Percentiles rank a stretch among this genome's conserved stretches.
Evolutionary conservation across 495 filamentous ascomycete species (phyloP).

Genomic region (Hypoxylon fuscum): DNA sequence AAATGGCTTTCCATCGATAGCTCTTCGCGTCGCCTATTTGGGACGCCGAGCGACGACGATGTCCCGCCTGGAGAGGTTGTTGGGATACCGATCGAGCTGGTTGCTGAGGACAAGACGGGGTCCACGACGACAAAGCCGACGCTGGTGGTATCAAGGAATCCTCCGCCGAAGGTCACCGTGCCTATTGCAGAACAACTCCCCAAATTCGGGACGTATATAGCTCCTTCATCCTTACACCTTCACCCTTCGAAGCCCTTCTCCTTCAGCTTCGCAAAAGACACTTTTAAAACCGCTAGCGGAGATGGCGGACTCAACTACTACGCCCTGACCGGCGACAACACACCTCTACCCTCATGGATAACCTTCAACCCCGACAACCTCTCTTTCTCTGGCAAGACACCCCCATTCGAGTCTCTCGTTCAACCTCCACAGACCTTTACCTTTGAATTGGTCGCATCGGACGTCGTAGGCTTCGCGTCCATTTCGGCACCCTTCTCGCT

Average conservation of each 20-base stretch:
- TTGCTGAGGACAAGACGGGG: constrained; percentile 68
- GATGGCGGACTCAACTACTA: constrained; percentile 66
- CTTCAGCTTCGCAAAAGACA: constrained; percentile 49
- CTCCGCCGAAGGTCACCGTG: constrained; percentile 46
- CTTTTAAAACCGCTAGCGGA: constrained; percentile 46
- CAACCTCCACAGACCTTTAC: constrained; percentile 76
- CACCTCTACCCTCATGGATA: constrained; percentile 89
- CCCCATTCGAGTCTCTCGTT: constrained; percentile 66
- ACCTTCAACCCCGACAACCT: constrained; percentile 71
- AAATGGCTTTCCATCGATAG: constrained; percentile 76
- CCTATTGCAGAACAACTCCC: constrained; percentile 50
- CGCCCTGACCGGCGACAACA: constrained; percentile 77
- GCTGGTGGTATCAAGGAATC: constrained; percentile 66
- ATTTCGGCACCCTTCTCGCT: constrained; percentile 73
- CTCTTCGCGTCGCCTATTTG: constrained; percentile 66
- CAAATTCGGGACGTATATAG: constrained; percentile 53
- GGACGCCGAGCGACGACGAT: constrained; percentile 67
- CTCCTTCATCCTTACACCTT: constrained; percentile 49
- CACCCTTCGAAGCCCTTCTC: constrained; percentile 49
- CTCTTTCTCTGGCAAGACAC: constrained; percentile 78
- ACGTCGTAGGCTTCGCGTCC: constrained; percentile 79
- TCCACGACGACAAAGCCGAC: constrained; percentile 67
- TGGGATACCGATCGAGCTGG: constrained; percentile 62
- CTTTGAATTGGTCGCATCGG: constrained; percentile 80
- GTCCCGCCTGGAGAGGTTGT: constrained; percentile 58